Conservation (phyloP, 2,329 filamentous ascomycete genomes). For the Claviceps sp. region DNA sequence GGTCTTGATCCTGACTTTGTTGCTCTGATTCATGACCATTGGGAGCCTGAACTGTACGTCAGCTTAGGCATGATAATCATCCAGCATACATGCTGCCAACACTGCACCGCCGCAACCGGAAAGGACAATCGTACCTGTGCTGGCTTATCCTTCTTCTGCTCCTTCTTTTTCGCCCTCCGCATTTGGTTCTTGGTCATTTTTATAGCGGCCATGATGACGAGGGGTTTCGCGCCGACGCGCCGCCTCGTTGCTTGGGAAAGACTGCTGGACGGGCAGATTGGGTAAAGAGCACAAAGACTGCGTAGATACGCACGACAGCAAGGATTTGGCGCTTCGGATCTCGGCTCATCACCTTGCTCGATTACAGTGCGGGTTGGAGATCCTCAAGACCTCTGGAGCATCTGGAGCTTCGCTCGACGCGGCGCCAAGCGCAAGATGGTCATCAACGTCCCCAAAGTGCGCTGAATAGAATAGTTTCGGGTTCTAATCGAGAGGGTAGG, state of each 20-base stretch:
- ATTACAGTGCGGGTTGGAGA: neutral
- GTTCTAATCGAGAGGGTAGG: neutral
- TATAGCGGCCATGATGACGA: conserved; percentile 41
- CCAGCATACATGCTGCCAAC: neutral
- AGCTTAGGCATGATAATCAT: neutral
- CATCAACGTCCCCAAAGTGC: neutral
- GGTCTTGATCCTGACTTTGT: conserved; percentile 1
- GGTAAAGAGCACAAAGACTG: conserved; percentile 23
- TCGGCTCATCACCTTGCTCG: conserved; percentile 17
- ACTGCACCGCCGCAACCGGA: neutral
- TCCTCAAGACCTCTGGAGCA: neutral
- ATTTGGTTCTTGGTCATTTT: conserved; percentile 93
- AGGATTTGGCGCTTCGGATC: conserved; percentile 25
- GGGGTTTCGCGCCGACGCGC: conserved; percentile 13
- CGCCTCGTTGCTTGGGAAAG: conserved; percentile 14
- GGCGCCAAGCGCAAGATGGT: neutral
- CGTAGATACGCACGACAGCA: conserved; percentile 21
- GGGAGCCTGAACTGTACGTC: conserved; percentile 1
- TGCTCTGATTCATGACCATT: neutral
- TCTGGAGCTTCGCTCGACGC: neutral
- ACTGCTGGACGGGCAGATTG: conserved; percentile 19
- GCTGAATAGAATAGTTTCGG: neutral
- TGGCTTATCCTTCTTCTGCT: conserved; percentile 57
- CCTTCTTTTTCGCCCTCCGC: conserved; percentile 88
- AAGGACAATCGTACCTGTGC: conserved; percentile 30